Conservation (phyloP, 2,329 filamentous ascomycete species). For the Cladosporium sphaerospermum region DNA sequence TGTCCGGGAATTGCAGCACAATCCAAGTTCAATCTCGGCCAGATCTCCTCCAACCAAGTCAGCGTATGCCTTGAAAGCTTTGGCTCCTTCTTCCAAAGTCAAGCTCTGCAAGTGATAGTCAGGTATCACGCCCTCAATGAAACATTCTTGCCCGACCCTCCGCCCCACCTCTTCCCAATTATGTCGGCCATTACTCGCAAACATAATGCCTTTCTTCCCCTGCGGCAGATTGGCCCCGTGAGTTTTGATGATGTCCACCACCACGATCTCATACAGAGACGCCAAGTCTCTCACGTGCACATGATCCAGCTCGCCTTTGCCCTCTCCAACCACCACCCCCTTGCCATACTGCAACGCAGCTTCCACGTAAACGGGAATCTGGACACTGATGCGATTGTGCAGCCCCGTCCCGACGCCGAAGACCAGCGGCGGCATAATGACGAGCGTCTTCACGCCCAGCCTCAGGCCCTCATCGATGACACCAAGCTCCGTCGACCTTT, state of each 20-base stretch:
- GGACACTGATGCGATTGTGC: slow-evolving; percentile 36
- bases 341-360: slow-evolving; percentile 28
- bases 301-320: slow-evolving; percentile 36
- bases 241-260: slow-evolving; percentile 28
- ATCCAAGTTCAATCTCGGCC: slow-evolving; percentile 30
- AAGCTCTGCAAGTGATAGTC: neutral
- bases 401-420: slow-evolving; percentile 42
- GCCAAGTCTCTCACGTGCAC: slow-evolving; percentile 43
- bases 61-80: slow-evolving; percentile 10
- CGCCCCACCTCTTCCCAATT: slow-evolving; percentile 37
- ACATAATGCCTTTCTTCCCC: slow-evolving; percentile 39
- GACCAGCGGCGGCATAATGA: slow-evolving; percentile 44
- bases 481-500: slow-evolving; percentile 41
- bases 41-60: slow-evolving; percentile 17
- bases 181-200: slow-evolving; percentile 36
- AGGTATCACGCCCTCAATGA: slow-evolving; percentile 27
- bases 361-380: slow-evolving; percentile 34
- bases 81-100: slow-evolving; percentile 15
- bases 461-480: slow-evolving; percentile 37
- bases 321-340: slow-evolving; percentile 32
- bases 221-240: slow-evolving; percentile 27
- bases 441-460: slow-evolving; percentile 38
- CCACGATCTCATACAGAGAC: slow-evolving; percentile 36
- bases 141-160: slow-evolving; percentile 31
- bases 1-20: slow-evolving; percentile 23